Percentiles rank a stretch among this genome's conserved stretches.
Conservation (phyloP, 1,284 basidiomycete species). For the Trichosporon sp. region DNA sequence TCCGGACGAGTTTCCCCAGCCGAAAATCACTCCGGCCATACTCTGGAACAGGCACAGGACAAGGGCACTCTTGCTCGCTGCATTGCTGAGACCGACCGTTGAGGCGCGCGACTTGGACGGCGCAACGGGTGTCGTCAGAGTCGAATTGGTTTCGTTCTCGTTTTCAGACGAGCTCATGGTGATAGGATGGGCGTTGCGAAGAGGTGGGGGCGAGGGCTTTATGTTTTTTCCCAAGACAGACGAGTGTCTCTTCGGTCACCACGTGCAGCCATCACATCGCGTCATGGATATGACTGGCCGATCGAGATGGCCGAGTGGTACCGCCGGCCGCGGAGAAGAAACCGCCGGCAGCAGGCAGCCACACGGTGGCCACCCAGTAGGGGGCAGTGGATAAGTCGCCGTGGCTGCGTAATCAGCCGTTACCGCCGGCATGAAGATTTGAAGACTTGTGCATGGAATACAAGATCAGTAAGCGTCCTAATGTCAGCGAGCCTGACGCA, state of each 20-base stretch:
- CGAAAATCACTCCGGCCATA: slow-evolving; percentile 41
- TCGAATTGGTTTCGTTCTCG: not conserved
- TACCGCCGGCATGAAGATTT: not conserved
- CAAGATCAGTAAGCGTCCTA: too few species aligned
- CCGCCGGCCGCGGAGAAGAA: not conserved
- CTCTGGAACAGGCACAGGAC: slow-evolving; percentile 42
- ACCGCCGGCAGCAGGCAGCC: not conserved
- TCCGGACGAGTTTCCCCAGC: slow-evolving; percentile 41
- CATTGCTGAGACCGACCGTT: not conserved
- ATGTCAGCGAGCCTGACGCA: not conserved
- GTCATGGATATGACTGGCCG: not conserved
- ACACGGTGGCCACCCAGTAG: not conserved
- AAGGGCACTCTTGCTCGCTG: slow-evolving; percentile 14
- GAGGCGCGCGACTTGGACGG: not conserved
- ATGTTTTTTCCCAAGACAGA: not conserved
- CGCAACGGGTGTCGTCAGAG: not conserved
- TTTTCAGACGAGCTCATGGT: not conserved
- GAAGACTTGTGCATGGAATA: not conserved
- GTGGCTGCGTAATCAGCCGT: not conserved
- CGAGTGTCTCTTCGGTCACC: not conserved
- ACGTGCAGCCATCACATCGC: not conserved
- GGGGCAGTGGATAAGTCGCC: not conserved
- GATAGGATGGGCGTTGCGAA: not conserved
- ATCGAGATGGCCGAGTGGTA: not conserved
- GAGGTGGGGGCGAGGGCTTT: not conserved